Percentiles rank a stretch among this genome's conserved stretches.
These are phyloP conservation scores for Podaxis sp. DNA, from an alignment of 768 basidiomycete species.

Conservation along the genomic window DNA sequence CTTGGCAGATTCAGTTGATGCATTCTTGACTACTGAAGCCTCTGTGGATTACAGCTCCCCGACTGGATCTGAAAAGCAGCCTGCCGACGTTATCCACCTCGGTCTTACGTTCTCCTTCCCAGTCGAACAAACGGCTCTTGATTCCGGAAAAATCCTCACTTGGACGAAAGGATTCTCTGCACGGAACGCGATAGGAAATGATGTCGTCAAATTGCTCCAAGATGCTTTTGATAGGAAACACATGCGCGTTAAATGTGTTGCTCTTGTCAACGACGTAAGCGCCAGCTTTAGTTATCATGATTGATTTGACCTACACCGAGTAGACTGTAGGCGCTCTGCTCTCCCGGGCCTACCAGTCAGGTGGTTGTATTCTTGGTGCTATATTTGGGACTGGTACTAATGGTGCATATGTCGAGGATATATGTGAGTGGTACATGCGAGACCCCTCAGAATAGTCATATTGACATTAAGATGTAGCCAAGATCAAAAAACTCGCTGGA, in stretches of 20 bases:
- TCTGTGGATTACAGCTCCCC: conserved; percentile 42
- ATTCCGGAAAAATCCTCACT: conserved; percentile 85
- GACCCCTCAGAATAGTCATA: background rate
- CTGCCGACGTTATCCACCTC: conserved; percentile 48
- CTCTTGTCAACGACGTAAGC: conserved; percentile 91
- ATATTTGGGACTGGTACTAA: conserved; percentile 99
- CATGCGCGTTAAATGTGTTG: conserved; percentile 88
- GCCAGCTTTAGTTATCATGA: background rate
- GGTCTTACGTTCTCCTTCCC: conserved; percentile 98
- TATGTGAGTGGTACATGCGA: conserved; percentile 38
- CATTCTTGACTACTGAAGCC: conserved; percentile 75
- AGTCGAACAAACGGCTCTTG: conserved; percentile 93
- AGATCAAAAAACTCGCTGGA: conserved; percentile 81
- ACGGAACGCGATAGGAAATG: conserved; percentile 85
- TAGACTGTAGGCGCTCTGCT: conserved; percentile 96
- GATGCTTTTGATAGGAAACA: conserved; percentile 91
- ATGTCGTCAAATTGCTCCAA: conserved; percentile 87
- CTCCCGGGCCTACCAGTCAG: conserved; percentile 90
- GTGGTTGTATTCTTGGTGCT: conserved; percentile 83
- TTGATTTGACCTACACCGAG: conserved; percentile 9
- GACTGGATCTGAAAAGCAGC: conserved; percentile 19
- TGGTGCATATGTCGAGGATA: conserved; percentile 92
- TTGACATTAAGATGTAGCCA: conserved; percentile 36
- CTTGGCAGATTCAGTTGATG: conserved; percentile 94
- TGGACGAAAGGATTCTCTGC: conserved; percentile 98